A percentile compares a stretch with the other conserved stretches of the same genome.
Evolutionary conservation across 129 eudicot genomes (phyloP).

Genomic region (Mikania micrantha): DNA sequence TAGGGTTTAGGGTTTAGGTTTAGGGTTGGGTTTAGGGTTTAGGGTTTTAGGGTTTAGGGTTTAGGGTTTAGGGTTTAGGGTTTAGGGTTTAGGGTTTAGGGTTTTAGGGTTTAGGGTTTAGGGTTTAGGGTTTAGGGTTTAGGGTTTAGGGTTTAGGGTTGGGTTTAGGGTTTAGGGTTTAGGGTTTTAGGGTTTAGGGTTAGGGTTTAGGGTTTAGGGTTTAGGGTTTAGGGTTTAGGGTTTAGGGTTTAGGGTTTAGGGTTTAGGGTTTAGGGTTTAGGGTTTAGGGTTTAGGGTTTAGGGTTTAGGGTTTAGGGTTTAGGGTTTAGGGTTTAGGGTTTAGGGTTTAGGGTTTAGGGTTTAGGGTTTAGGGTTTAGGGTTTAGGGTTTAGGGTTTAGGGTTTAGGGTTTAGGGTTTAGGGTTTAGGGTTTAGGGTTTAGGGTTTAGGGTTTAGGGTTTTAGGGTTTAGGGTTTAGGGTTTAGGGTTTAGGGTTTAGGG

Average conservation of each 20-base stretch:
- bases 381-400: neutral
- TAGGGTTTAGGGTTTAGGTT: neutral
- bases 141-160: conserved; percentile 16
- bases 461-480: neutral
- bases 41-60: conserved; percentile 8
- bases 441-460: neutral
- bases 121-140: conserved; percentile 12
- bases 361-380: neutral
- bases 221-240: conserved; percentile 5
- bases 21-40: neutral
- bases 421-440: neutral
- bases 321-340: neutral
- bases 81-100: neutral
- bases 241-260: conserved; percentile 4
- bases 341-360: neutral
- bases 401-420: neutral
- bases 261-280: neutral
- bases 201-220: conserved; percentile 1
- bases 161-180: conserved; percentile 25
- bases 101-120: conserved; percentile 7
- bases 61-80: conserved; percentile 12
- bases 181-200: conserved; percentile 9
- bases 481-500: neutral
- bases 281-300: neutral
- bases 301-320: neutral